phyloP scores from a whole-genome alignment of 352 stramenopile species.

The Elongisporangium anandrum region DNA sequence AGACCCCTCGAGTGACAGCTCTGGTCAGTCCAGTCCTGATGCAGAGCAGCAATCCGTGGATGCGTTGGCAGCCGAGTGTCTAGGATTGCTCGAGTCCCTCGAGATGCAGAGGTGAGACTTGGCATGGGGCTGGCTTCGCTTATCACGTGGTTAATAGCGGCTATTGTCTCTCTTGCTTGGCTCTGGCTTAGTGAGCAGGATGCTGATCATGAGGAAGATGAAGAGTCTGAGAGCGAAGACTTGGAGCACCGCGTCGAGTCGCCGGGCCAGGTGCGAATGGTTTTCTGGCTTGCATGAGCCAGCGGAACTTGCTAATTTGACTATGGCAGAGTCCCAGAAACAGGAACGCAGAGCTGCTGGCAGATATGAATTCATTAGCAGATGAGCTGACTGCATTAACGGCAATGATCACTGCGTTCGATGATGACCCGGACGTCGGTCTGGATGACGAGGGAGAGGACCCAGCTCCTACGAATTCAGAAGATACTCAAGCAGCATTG shows the following conservation, averaged over 20 bases:
- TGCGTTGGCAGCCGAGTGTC: background rate
- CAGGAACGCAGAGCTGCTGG: slow-evolving; percentile 5
- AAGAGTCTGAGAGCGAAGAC: background rate
- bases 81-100: background rate
- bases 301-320: background rate
- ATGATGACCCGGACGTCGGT: background rate
- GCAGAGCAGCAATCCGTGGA: background rate
- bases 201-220: background rate
- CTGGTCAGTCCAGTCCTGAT: background rate
- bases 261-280: background rate
- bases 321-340: background rate
- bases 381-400: slow-evolving; percentile 15
- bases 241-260: background rate
- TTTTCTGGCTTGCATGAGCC: background rate
- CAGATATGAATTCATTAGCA: slow-evolving; percentile 9
- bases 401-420: slow-evolving; percentile 9
- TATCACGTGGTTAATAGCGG: too few relatives aligned
- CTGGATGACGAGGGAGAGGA: background rate
- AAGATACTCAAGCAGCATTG: background rate
- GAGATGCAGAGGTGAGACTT: background rate
- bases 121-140: background rate
- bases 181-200: background rate
- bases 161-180: too few relatives aligned
- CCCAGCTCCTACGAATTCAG: background rate
- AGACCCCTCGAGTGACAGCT: background rate